Conservation (phyloP, 805 yeast species). For the Pichia paraexigua region DNA sequence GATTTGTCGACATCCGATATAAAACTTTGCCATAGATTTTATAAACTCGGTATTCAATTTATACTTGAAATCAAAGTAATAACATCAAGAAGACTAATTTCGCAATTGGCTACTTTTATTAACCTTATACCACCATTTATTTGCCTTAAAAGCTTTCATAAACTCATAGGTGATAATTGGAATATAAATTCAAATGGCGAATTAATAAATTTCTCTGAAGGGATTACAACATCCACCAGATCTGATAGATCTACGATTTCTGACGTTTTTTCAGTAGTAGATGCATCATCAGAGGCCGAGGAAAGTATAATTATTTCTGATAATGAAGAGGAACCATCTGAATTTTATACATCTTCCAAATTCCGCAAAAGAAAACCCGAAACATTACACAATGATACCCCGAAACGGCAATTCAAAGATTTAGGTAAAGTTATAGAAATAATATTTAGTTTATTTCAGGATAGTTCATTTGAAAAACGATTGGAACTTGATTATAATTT, state of each 20-base stretch:
- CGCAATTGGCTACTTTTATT: conserved; percentile 38
- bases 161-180: conserved; percentile 23
- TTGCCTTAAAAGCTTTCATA: conserved; percentile 21
- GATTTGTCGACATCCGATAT: conserved; percentile 36
- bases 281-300: conserved; percentile 8
- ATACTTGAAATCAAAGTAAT: conserved; percentile 32
- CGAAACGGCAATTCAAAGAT: conserved; percentile 6
- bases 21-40: conserved; percentile 30
- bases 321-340: background rate
- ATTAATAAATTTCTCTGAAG: background rate
- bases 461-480: conserved; percentile 7
- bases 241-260: background rate
- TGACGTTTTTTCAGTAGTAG: background rate
- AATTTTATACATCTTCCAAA: background rate
- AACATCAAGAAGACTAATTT: conserved; percentile 34
- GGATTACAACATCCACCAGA: background rate
- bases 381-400: too few species aligned
- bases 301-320: conserved; percentile 8
- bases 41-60: conserved; percentile 32
- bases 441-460: conserved; percentile 14
- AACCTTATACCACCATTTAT: conserved; percentile 38
- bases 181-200: conserved; percentile 6
- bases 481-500: conserved; percentile 8
- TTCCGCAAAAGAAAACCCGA: background rate
- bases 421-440: conserved; percentile 11